Evolutionary conservation across 768 basidiomycete genomes (phyloP), one percentile per base, ranked within the genome.

Genomic region (Suillus sp.): DNA sequence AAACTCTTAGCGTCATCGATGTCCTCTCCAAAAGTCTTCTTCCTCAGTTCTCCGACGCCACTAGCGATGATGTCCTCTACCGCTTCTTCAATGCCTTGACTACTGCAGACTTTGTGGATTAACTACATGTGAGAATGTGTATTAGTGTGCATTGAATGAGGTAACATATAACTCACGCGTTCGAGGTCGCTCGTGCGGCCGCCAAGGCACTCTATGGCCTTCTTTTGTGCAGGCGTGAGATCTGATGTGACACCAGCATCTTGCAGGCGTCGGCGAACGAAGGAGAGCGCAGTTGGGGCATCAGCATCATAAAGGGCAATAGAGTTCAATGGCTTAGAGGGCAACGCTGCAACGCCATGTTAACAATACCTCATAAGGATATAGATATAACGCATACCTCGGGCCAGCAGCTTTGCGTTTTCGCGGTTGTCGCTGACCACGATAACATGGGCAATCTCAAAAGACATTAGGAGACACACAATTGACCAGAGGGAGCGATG

Each of bases 11-110:
- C 90, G 69, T 97, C 96, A 61, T 96, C 94, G 1, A 81, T 75
- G 70, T 97, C 96, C 66, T 97, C 95, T 0, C 95, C 96, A 71
- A 98, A 99, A 0, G 92, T 92, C 54, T 85, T 90, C 82, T 98
- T 98, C 54, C 92, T 81, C 57, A 99, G 78, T 73, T 97, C 95
- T 38, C 86, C 83, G 11, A 95, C 86, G 38, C 89, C 89, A 18
- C 92, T 84, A 25, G 77, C 76, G 64, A 97, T 86, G 68, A 99
- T 93, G 70, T 98, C 96, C 70, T 96, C 92, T 6, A 97, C 91
- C 1, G 94, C 93, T 43, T 91, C 91, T 60, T 86, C 81, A 3
- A 96, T 83, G 18, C 72, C 77, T 76, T 86, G 84, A 2, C 93
- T 92, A 56, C 81, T 88, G 25, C 87, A 83, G 42, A 95, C 87